Conservation (phyloP, 257 asterid genomes). For the Avicennia marina region DNA sequence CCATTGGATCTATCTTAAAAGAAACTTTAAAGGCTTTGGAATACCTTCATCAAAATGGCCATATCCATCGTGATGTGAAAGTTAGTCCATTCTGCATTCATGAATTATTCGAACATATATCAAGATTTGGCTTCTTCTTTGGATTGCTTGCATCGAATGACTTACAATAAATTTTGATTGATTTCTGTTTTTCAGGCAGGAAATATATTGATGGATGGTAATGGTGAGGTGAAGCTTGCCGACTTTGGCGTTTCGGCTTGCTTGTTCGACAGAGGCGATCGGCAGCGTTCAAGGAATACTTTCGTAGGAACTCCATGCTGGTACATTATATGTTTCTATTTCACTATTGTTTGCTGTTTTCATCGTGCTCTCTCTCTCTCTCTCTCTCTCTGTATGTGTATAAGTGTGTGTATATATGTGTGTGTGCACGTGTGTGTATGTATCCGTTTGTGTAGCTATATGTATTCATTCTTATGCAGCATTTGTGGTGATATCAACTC, state of each 20-base stretch:
- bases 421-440: too few species aligned
- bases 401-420: too few species aligned
- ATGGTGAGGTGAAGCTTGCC: slow-evolving; percentile 92
- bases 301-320: slow-evolving; percentile 99
- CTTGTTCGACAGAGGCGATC: slow-evolving; percentile 95
- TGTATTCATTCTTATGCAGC: background rate
- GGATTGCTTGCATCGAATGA: slow-evolving; percentile 5
- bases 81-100: slow-evolving; percentile 30
- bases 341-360: too few species aligned
- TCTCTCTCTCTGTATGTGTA: background rate
- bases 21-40: slow-evolving; percentile 97
- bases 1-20: slow-evolving; percentile 80
- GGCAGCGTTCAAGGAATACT: slow-evolving; percentile 96
- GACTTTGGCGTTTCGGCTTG: slow-evolving; percentile 98
- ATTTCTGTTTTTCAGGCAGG: slow-evolving; percentile 67
- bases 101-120: too few species aligned
- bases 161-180: slow-evolving; percentile 11
- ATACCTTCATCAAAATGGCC: slow-evolving; percentile 93
- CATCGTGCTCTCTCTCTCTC: background rate
- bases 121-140: background rate
- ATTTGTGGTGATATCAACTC: too few species aligned
- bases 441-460: background rate
- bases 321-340: slow-evolving; percentile 32
- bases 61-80: slow-evolving; percentile 97
- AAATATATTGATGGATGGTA: slow-evolving; percentile 78